These are phyloP conservation scores for Trichophyton mentagrophytes DNA, from an alignment of 2,329 filamentous ascomycete genomes.

Conservation along the genomic window DNA sequence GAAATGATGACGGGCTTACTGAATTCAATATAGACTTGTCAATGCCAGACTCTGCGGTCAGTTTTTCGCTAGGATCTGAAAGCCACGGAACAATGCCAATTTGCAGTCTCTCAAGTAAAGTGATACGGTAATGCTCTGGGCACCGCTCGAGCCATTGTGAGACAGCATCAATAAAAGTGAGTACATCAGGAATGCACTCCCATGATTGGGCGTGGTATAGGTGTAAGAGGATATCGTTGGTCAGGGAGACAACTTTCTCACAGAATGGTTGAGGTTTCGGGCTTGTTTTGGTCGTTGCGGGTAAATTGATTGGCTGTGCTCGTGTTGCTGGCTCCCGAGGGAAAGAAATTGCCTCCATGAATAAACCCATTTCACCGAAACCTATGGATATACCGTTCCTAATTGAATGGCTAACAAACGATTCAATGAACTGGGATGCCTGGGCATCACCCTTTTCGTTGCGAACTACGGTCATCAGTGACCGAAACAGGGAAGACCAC, in stretches of 20 bases:
- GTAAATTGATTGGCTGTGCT: neutral
- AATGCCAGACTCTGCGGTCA: conserved; percentile 19
- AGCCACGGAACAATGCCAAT: conserved; percentile 24
- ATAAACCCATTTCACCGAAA: neutral
- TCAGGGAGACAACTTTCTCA: conserved; percentile 11
- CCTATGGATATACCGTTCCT: conserved; percentile 11
- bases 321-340: neutral
- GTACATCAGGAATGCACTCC: conserved; percentile 29
- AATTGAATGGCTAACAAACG: conserved; percentile 47
- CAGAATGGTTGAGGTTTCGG: neutral
- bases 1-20: conserved; percentile 20
- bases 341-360: conserved; percentile 6
- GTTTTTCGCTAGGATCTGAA: conserved; percentile 20
- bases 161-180: conserved; percentile 43
- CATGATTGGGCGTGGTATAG: conserved; percentile 41
- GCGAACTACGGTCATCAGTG: conserved; percentile 44
- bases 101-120: conserved; percentile 49
- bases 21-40: conserved; percentile 24
- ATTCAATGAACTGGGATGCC: conserved; percentile 56
- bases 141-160: conserved; percentile 41
- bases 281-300: neutral
- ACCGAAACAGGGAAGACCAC: conserved; percentile 44
- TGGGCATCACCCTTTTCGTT: conserved; percentile 56
- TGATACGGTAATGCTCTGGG: conserved; percentile 39
- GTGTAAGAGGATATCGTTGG: conserved; percentile 40